A percentile compares a stretch with the other conserved stretches of the same genome.
These are phyloP conservation scores for Penicillium goetzii DNA, from an alignment of 495 filamentous ascomycete genomes.

Conservation along the genomic window DNA sequence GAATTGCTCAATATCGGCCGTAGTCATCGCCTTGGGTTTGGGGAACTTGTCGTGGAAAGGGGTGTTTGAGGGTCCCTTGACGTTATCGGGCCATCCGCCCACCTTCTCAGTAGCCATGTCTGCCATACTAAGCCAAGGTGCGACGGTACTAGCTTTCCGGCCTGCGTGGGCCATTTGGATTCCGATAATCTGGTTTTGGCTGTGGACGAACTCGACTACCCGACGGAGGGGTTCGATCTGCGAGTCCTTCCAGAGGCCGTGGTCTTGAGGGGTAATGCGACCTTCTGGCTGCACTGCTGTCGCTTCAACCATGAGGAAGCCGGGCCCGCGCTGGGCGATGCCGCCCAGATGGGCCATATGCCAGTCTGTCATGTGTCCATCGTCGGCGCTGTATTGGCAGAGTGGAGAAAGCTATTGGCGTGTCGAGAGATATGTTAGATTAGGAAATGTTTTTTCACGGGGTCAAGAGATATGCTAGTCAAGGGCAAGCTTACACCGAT, in stretches of 20 bases:
- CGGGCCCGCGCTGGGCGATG: constrained; percentile 63
- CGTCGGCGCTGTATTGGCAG: constrained; percentile 68
- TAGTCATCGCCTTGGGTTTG: constrained; percentile 56
- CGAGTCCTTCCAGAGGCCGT: constrained; percentile 70
- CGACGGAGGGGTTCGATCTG: constrained; percentile 63
- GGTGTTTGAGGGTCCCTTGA: constrained; percentile 56
- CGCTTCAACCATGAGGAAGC: constrained; percentile 68
- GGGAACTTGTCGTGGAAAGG: constrained; percentile 54
- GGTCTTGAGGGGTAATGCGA: constrained; percentile 70
- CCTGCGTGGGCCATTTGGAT: constrained; percentile 75
- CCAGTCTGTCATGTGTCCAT: constrained; percentile 62
- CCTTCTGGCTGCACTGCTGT: constrained; percentile 67
- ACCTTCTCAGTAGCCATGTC: constrained; percentile 54
- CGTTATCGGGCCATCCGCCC: constrained; percentile 65
- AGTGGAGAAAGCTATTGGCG: constrained; percentile 50
- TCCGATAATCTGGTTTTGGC: constrained; percentile 64
- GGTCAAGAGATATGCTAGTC: neutral
- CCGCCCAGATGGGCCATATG: constrained; percentile 58
- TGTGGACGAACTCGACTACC: constrained; percentile 68
- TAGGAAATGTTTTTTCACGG: neutral
- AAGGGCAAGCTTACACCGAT: constrained; percentile 18
- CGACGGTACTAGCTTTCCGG: constrained; percentile 69
- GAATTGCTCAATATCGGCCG: constrained; percentile 58
- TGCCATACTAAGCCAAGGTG: constrained; percentile 61
- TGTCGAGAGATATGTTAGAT: neutral